Percentiles rank a stretch among this genome's conserved stretches.
These are phyloP conservation scores for Torulaspora pretoriensis DNA, from an alignment of 1,139 yeast genomes.

Conservation along the genomic window DNA sequence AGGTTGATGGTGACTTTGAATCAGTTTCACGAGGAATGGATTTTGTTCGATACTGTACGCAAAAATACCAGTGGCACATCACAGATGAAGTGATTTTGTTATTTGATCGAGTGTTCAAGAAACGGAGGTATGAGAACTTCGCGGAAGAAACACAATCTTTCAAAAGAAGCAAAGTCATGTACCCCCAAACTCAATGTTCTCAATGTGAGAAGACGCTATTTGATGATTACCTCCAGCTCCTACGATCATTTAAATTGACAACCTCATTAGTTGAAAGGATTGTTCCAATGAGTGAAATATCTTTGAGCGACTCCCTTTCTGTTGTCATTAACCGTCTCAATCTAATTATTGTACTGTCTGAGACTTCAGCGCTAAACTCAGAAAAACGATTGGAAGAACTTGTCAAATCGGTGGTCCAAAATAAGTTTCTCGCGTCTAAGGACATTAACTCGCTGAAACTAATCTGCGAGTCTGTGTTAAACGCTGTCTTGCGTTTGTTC, in stretches of 20 bases:
- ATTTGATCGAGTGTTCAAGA: slow-evolving; percentile 27
- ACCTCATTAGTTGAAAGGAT: slow-evolving; percentile 26
- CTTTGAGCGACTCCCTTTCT: slow-evolving; percentile 17
- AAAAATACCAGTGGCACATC: slow-evolving; percentile 23
- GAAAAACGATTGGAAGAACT: slow-evolving; percentile 28
- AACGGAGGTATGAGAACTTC: slow-evolving; percentile 29
- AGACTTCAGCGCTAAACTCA: slow-evolving; percentile 21
- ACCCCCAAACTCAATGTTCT: slow-evolving; percentile 4
- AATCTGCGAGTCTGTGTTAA: slow-evolving; percentile 6
- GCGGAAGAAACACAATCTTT: slow-evolving; percentile 21
- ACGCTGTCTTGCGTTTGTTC: slow-evolving; percentile 13
- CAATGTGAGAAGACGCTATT: slow-evolving; percentile 21
- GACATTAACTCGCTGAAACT: slow-evolving; percentile 5
- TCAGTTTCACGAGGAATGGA: slow-evolving; percentile 17
- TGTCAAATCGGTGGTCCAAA: slow-evolving; percentile 16
- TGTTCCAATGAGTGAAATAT: slow-evolving; percentile 32
- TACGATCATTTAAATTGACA: slow-evolving; percentile 16
- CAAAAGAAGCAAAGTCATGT: slow-evolving; percentile 12
- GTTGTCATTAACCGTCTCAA: slow-evolving; percentile 31
- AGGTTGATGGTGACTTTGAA: slow-evolving; percentile 14
- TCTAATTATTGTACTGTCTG: slow-evolving; percentile 25
- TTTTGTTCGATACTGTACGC: slow-evolving; percentile 20
- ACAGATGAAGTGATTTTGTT: slow-evolving; percentile 21
- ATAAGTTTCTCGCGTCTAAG: slow-evolving; percentile 6
- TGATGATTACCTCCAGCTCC: slow-evolving; percentile 24